Conservation (phyloP, 2,329 filamentous ascomycete genomes). For the Verticillium klebahnii region DNA sequence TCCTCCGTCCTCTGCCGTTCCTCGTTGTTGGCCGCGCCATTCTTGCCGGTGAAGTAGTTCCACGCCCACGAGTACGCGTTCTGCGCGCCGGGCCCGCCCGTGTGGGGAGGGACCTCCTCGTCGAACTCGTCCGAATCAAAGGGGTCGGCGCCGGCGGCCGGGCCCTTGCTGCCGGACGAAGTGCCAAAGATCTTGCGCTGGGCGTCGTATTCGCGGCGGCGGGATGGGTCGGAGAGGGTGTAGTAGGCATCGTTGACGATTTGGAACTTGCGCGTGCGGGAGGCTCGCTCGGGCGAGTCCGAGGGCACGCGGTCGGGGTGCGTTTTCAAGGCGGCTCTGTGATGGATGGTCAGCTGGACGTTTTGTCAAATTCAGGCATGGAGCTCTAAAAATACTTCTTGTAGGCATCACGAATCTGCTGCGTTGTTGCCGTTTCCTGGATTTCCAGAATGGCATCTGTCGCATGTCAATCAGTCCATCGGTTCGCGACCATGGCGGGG, state of each 20-base stretch:
- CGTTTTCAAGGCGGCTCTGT: slow-evolving; percentile 79
- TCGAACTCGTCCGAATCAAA: slow-evolving; percentile 33
- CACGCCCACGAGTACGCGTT: slow-evolving; percentile 74
- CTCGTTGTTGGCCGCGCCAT: slow-evolving; percentile 29
- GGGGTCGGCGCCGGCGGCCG: slow-evolving; percentile 31
- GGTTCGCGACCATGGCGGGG: not conserved
- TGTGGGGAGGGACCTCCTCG: slow-evolving; percentile 13
- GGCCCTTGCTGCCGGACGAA: slow-evolving; percentile 21
- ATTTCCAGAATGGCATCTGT: slow-evolving; percentile 72
- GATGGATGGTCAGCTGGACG: not conserved
- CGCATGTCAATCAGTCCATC: slow-evolving; percentile 4
- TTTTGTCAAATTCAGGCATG: not conserved
- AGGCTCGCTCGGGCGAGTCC: slow-evolving; percentile 75
- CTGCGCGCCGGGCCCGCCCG: slow-evolving; percentile 24
- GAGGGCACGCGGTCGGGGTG: slow-evolving; percentile 87
- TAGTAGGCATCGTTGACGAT: slow-evolving; percentile 92
- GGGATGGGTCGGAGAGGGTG: slow-evolving; percentile 73
- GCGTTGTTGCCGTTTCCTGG: slow-evolving; percentile 65
- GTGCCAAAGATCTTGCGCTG: slow-evolving; percentile 58
- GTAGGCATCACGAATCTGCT: slow-evolving; percentile 90
- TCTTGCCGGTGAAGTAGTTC: slow-evolving; percentile 48
- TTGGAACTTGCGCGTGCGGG: slow-evolving; percentile 84
- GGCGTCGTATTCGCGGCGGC: slow-evolving; percentile 80
- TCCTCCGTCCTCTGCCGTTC: slow-evolving; percentile 56
- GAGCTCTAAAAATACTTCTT: slow-evolving; percentile 58